Evolutionary conservation across 2,329 filamentous ascomycete genomes (phyloP).

Genomic region (Tolypocladium pustulatum): DNA sequence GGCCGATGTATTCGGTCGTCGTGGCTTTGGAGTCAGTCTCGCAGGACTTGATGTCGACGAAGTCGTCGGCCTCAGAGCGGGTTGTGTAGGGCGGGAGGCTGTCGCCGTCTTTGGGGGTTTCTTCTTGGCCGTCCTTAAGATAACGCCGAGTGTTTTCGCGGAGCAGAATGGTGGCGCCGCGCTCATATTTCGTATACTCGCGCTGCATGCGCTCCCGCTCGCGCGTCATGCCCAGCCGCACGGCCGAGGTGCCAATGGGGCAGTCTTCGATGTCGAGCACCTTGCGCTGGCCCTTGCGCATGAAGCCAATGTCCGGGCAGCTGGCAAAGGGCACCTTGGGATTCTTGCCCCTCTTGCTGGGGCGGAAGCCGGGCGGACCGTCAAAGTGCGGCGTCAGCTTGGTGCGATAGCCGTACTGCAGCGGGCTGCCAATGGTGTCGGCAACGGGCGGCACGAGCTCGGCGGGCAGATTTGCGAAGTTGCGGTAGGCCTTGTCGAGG

Average conservation of each 20-base stretch:
- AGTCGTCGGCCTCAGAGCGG: slow-evolving; percentile 39
- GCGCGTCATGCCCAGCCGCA: slow-evolving; percentile 65
- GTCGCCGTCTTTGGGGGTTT: slow-evolving; percentile 11
- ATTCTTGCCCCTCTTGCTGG: slow-evolving; percentile 39
- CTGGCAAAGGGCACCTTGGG: slow-evolving; percentile 38
- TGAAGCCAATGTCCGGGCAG: slow-evolving; percentile 80
- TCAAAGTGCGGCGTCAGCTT: slow-evolving; percentile 97
- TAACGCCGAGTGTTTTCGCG: slow-evolving; percentile 73
- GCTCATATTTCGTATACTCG: slow-evolving; percentile 61
- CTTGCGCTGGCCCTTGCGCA: slow-evolving; percentile 66
- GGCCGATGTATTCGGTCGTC: slow-evolving; percentile 78
- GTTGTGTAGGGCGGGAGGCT: slow-evolving; percentile 22
- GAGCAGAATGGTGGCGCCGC: slow-evolving; percentile 79
- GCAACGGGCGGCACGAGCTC: slow-evolving; percentile 64
- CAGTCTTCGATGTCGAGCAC: slow-evolving; percentile 96
- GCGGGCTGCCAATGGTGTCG: slow-evolving; percentile 80
- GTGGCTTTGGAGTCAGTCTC: slow-evolving; percentile 76
- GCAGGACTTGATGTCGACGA: slow-evolving; percentile 76
- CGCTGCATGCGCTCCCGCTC: slow-evolving; percentile 68
- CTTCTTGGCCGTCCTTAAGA: slow-evolving; percentile 28
- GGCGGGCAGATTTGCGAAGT: slow-evolving; percentile 77
- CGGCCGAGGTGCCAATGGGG: slow-evolving; percentile 81
- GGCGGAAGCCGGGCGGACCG: slow-evolving; percentile 50
- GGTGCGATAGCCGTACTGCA: slow-evolving; percentile 89
- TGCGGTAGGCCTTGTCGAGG: slow-evolving; percentile 81